phyloP scores from a whole-genome alignment of 2,329 filamentous ascomycete genomes.

The Fusarium tricinctum region DNA sequence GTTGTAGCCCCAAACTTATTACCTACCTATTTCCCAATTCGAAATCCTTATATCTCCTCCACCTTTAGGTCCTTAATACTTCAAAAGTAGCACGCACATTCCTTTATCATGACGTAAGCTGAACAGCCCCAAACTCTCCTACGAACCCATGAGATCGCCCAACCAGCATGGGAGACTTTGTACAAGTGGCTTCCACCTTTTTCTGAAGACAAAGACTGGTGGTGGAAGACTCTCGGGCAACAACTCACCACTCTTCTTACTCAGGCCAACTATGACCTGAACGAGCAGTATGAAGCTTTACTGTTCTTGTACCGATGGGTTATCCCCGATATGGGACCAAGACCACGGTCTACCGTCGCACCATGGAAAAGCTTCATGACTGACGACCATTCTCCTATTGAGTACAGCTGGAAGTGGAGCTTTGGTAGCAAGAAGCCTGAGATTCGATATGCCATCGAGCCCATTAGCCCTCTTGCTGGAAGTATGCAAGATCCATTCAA shows the following conservation, averaged over 20 bases:
- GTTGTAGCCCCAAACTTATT: no score
- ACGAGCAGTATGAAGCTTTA: conserved; percentile 6
- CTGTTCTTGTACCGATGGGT: conserved; percentile 1
- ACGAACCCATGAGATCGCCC: background rate
- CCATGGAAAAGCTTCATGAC: conserved; percentile 10
- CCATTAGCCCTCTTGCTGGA: background rate
- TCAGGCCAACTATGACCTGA: background rate
- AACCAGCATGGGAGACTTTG: background rate
- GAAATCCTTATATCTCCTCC: no score
- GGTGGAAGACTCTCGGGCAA: conserved; percentile 2
- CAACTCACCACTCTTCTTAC: background rate
- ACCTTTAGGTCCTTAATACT: rapidly evolving
- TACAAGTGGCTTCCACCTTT: background rate
- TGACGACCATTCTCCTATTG: conserved; percentile 9
- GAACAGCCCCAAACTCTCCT: background rate
- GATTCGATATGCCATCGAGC: conserved; percentile 1
- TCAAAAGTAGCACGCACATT: no score
- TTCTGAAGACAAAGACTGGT: background rate
- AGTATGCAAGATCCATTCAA: conserved; percentile 1
- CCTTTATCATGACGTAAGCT: background rate
- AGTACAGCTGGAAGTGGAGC: conserved; percentile 20
- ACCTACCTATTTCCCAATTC: no score
- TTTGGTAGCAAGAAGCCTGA: conserved; percentile 4
- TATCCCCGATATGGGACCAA: background rate
- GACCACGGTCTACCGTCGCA: background rate